Conservation (phyloP, 2,329 filamentous ascomycete genomes). For the Cordyceps sp. region DNA sequence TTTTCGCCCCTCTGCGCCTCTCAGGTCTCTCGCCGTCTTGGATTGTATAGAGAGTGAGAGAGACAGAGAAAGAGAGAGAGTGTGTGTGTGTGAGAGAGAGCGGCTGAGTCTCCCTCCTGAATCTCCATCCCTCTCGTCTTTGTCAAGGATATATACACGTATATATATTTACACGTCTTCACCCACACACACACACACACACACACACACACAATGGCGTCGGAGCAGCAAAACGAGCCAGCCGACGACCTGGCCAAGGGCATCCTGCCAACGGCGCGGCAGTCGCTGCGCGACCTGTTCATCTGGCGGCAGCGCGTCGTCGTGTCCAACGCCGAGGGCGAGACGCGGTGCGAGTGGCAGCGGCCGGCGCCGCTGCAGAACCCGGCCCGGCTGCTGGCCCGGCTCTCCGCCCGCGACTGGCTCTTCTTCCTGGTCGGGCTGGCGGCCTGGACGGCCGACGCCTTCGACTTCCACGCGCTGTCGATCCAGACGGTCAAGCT, state of each 20-base stretch:
- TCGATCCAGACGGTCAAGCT: constrained; percentile 65
- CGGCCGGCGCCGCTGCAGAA: constrained; percentile 49
- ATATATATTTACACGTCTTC: not conserved
- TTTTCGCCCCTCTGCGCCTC: too few relatives aligned
- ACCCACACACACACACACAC: too few relatives aligned
- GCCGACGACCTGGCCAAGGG: constrained; percentile 55
- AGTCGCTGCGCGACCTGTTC: constrained; percentile 48
- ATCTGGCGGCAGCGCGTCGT: constrained; percentile 59
- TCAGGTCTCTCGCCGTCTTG: too few relatives aligned
- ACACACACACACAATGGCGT: not conserved
- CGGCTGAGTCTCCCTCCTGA: not conserved
- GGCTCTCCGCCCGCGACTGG: constrained; percentile 52
- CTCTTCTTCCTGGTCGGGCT: constrained; percentile 62
- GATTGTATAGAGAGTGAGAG: too few relatives aligned
- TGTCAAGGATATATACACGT: not conserved
- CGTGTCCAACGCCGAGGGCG: constrained; percentile 45
- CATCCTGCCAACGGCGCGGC: constrained; percentile 44
- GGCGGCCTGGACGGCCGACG: constrained; percentile 63
- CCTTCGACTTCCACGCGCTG: constrained; percentile 70
- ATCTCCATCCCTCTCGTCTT: not conserved
- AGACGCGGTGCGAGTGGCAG: constrained; percentile 52
- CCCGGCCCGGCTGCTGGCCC: constrained; percentile 49
- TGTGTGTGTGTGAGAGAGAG: too few relatives aligned
- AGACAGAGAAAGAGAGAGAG: too few relatives aligned
- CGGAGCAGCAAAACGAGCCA: constrained; percentile 19